Evolutionary conservation across 495 filamentous ascomycete genomes (phyloP).

Genomic region (Achaetomiella virescens): DNA sequence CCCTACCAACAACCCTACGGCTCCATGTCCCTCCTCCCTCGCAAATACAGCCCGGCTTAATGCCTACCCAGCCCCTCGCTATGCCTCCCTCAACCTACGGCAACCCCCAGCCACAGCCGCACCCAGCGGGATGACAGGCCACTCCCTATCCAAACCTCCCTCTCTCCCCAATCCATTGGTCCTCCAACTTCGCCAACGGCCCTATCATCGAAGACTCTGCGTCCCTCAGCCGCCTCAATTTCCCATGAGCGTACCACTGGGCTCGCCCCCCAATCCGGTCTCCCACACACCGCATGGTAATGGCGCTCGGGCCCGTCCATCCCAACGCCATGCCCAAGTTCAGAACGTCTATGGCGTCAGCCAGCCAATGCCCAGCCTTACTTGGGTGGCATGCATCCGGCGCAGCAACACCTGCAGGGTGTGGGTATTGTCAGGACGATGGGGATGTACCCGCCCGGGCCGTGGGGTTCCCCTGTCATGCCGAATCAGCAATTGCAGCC

Average conservation of each 20-base stretch:
- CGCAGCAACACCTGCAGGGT: constrained; percentile 19
- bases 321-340: constrained; percentile 5
- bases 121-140: not conserved
- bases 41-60: constrained; percentile 2
- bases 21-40: not conserved
- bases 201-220: constrained; percentile 19
- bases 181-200: constrained; percentile 13
- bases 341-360: constrained; percentile 15
- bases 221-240: not conserved
- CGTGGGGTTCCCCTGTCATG: not conserved
- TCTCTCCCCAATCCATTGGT: constrained; percentile 11
- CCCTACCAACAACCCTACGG: constrained; percentile 7
- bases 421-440: not conserved
- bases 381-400: not conserved
- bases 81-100: constrained; percentile 1
- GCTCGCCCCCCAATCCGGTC: not conserved
- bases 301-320: not conserved
- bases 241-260: not conserved
- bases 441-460: not conserved
- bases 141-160: constrained; percentile 9
- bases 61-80: not conserved
- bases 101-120: not conserved
- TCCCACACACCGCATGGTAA: constrained; percentile 1
- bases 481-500: not conserved
- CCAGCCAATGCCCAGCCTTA: constrained; percentile 3